Evolutionary conservation across 192 early-diverging fungal species (phyloP).

Genomic region (Backusella macrospora): DNA sequence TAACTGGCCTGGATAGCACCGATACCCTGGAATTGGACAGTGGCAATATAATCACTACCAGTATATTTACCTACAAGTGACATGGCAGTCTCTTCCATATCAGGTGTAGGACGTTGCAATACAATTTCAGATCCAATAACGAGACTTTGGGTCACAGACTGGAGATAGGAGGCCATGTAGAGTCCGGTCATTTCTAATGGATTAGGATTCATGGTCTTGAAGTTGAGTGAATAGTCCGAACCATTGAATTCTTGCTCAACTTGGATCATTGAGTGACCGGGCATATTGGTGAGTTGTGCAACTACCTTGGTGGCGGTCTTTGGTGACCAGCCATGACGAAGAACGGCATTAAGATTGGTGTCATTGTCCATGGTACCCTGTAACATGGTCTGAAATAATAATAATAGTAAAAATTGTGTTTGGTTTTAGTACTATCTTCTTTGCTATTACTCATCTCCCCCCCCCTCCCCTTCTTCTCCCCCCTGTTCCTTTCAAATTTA

Average conservation of each 20-base stretch:
- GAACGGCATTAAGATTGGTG: constrained; percentile 74
- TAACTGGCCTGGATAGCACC: constrained; percentile 81
- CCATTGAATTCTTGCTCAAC: constrained; percentile 93
- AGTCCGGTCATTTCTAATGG: constrained; percentile 89
- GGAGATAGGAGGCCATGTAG: constrained; percentile 85
- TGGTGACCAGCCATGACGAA: constrained; percentile 73
- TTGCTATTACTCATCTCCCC: neutral
- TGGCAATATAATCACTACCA: constrained; percentile 67
- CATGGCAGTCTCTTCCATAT: constrained; percentile 75
- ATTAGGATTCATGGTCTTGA: constrained; percentile 97
- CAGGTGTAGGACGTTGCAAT: constrained; percentile 81
- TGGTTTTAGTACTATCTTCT: neutral
- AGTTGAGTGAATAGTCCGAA: constrained; percentile 82
- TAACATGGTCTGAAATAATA: constrained; percentile 67
- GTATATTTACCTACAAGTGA: constrained; percentile 76
- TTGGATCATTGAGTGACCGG: constrained; percentile 89
- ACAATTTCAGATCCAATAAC: constrained; percentile 87
- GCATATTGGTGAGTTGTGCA: constrained; percentile 65
- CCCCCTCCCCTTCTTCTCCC: too few relatives aligned
- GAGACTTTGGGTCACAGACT: constrained; percentile 83
- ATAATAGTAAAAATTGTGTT: constrained; percentile 6
- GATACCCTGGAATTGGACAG: constrained; percentile 65
- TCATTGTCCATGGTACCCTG: constrained; percentile 96
- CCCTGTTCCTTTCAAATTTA: constrained; percentile 26
- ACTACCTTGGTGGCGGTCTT: constrained; percentile 65